phyloP scores from a whole-genome alignment of 2,329 filamentous ascomycete genomes.

The Clonostachys sp. region DNA sequence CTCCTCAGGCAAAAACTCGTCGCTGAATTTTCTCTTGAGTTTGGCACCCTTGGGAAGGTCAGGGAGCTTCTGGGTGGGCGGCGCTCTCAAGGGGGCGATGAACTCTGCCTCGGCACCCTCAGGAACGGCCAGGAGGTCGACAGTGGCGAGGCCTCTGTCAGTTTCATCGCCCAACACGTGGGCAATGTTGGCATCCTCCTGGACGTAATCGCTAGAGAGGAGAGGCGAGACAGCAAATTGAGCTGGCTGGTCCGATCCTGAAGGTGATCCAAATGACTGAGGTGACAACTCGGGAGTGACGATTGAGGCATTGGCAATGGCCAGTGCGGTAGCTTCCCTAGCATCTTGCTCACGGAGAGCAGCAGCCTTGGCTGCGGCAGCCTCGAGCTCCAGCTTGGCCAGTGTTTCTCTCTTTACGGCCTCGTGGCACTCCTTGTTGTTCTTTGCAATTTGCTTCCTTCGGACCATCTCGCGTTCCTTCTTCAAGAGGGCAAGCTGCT shows the following conservation, averaged over 20 bases:
- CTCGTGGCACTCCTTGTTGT: background rate
- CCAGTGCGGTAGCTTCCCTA: background rate
- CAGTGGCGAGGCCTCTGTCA: no score
- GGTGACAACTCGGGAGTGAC: background rate
- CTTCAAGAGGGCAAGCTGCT: conserved; percentile 41
- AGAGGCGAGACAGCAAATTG: no score
- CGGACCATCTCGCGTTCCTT: conserved; percentile 20
- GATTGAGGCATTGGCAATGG: background rate
- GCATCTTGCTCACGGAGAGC: background rate
- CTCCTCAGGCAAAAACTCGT: conserved; percentile 15
- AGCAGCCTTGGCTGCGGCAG: background rate
- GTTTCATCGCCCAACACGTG: background rate
- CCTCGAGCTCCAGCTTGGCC: background rate
- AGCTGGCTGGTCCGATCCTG: no score
- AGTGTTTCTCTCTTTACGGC: background rate
- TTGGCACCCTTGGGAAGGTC: background rate
- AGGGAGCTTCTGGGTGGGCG: background rate
- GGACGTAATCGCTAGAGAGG: background rate
- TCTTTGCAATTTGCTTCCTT: background rate
- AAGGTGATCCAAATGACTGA: background rate
- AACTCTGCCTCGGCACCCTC: no score
- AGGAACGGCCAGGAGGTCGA: no score
- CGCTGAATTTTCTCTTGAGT: background rate
- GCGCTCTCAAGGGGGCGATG: background rate
- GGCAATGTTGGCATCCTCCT: background rate